Percentiles rank a stretch among this genome's conserved stretches.
Evolutionary conservation across 1,284 basidiomycete species (phyloP).

Genomic region (Omphalotus olearius): DNA sequence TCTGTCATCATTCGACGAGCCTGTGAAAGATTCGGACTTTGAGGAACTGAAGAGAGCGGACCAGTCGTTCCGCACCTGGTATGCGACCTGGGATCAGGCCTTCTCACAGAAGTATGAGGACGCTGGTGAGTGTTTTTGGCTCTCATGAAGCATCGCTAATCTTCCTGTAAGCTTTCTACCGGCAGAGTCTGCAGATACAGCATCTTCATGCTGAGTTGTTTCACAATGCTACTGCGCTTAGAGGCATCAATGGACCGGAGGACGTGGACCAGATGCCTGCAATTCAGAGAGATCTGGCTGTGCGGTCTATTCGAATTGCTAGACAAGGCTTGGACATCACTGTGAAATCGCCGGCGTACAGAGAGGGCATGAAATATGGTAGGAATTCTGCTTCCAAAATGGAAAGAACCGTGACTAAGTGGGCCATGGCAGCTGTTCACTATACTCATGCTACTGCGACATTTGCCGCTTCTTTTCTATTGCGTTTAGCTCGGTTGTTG

Average conservation of each 20-base stretch:
- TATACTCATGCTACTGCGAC: conserved; percentile 91
- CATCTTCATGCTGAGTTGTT: conserved; percentile 77
- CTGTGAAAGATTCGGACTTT: conserved; percentile 66
- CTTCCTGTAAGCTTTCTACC: conserved; percentile 60
- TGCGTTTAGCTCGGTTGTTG: conserved; percentile 85
- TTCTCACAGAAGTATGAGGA: conserved; percentile 82
- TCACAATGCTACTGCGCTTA: conserved; percentile 73
- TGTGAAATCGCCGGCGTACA: conserved; percentile 74
- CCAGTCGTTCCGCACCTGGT: conserved; percentile 68
- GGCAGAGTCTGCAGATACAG: conserved; percentile 79
- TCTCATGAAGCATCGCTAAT: conserved; percentile 11
- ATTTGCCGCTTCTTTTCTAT: conserved; percentile 85
- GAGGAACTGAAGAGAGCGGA: conserved; percentile 60
- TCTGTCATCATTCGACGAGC: conserved; percentile 62
- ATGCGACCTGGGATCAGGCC: conserved; percentile 68
- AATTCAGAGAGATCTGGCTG: conserved; percentile 65
- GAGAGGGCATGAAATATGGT: conserved; percentile 89
- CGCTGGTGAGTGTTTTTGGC: conserved; percentile 47
- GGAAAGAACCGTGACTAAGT: too few relatives aligned
- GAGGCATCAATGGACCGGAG: conserved; percentile 73
- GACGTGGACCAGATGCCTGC: conserved; percentile 72
- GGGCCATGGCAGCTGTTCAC: conserved; percentile 58
- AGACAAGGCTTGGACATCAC: conserved; percentile 68
- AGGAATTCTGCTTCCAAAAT: conserved; percentile 19
- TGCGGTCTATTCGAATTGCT: conserved; percentile 70